Evolutionary conservation across 805 yeast species (phyloP), one percentile per base, ranked within the genome.

Genomic region (Nakazawaea anatomiae): DNA sequence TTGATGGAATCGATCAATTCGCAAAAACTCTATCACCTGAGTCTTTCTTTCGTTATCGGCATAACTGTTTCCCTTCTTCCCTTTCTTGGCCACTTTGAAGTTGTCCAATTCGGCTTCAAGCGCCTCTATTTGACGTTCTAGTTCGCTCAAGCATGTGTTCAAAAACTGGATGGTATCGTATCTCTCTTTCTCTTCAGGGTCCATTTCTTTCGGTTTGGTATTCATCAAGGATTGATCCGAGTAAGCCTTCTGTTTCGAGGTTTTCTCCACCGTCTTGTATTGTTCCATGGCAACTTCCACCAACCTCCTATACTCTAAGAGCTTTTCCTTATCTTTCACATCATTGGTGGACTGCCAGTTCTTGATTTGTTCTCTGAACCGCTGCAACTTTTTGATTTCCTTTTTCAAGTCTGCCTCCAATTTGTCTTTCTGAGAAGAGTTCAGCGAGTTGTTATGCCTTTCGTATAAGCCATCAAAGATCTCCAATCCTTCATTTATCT

Each of bases 341-440:
- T 91, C 96, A 58, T 85, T 87, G 58, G 92, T 91, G 42, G 92
- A 82, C 64, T 90, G 71, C 99, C 99, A 92, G 52, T 87, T 87
- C 70, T 92, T 92, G 60, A 92, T 88, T 71, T 90, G 98, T 67
- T 92, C 99, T 64, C 98, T 79, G 59, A 86, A 83, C 65, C 96
- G 82, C 65, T 92, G 99, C 52, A 92, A 75, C 67, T 90, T 92
- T 69, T 94, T 92, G 68, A 94, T 91, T 67, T 94, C 98, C 61
- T 94, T 85, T 71, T 94, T 91, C 64, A 92, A 74, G 65, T 92
- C 99, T 54, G 83, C 78, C 66, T 94, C 99, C 52, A 94, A 76
- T 67, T 92, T 92, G 65, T 92, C 98, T 71, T 92, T 87, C 65
- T 91, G 96, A 3, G 96, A 83, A 57, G 81, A 86, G 59, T 86